phyloP scores from a whole-genome alignment of 805 yeast species.

The Lipomyces yamadae region DNA sequence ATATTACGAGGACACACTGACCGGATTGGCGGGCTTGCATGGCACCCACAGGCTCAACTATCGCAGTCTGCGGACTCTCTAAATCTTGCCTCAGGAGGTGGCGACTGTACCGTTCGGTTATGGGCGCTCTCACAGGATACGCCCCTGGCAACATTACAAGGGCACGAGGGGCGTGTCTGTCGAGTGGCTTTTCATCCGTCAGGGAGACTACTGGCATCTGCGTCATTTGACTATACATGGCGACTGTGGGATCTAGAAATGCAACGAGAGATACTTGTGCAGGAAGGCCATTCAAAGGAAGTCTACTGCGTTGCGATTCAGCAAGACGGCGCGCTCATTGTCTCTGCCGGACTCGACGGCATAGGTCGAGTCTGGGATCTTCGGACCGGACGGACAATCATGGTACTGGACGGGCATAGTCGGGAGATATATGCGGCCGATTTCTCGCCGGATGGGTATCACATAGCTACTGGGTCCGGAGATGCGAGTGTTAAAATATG shows the following conservation, averaged over 20 bases:
- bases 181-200: conserved; percentile 68
- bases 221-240: conserved; percentile 89
- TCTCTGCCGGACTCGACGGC: conserved; percentile 80
- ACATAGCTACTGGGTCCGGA: conserved; percentile 80
- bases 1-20: conserved; percentile 59
- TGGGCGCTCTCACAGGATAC: conserved; percentile 43
- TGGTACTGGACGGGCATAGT: conserved; percentile 67
- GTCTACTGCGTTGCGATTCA: conserved; percentile 68
- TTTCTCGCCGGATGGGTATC: conserved; percentile 78
- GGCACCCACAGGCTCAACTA: conserved; percentile 52
- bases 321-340: conserved; percentile 72
- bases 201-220: conserved; percentile 61
- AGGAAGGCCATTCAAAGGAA: conserved; percentile 85
- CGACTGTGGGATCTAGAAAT: conserved; percentile 75
- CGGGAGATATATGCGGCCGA: conserved; percentile 71
- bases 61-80: conserved; percentile 32
- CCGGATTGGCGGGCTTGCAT: conserved; percentile 71
- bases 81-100: conserved; percentile 53
- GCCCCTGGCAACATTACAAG: conserved; percentile 44
- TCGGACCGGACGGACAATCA: conserved; percentile 70
- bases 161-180: conserved; percentile 64
- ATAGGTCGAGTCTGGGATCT: conserved; percentile 82
- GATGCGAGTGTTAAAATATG: conserved; percentile 81
- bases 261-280: conserved; percentile 59
- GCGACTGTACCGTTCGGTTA: conserved; percentile 51